Conservation (phyloP, 2,329 filamentous ascomycete genomes). For the Fusarium sterilihyphosum region DNA sequence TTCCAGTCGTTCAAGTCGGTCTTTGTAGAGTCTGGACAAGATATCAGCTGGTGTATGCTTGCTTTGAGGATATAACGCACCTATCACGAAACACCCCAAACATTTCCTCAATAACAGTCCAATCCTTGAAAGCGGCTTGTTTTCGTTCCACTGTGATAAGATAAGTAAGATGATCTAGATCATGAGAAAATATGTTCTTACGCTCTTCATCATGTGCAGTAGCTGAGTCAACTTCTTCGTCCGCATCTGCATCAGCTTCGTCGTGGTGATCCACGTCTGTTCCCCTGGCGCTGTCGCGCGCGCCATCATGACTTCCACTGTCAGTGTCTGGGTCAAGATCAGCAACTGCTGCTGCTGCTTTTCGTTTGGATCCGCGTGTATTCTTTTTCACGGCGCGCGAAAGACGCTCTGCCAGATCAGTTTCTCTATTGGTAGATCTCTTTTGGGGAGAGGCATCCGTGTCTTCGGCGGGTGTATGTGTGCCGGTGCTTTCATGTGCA, state of each 20-base stretch:
- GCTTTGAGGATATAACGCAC: constrained; percentile 55
- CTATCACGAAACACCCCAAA: constrained; percentile 87
- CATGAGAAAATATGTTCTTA: constrained; percentile 46
- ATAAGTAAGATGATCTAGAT: constrained; percentile 35
- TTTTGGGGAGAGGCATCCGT: constrained; percentile 48
- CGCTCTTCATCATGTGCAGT: constrained; percentile 73
- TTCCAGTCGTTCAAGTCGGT: constrained; percentile 84
- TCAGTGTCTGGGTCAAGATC: constrained; percentile 47
- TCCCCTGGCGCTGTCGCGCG: constrained; percentile 48
- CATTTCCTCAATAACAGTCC: constrained; percentile 84
- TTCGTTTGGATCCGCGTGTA: constrained; percentile 55
- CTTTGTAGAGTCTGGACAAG: constrained; percentile 78
- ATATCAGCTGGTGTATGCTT: constrained; percentile 31
- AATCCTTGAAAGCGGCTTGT: constrained; percentile 80
- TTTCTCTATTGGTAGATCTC: constrained; percentile 44
- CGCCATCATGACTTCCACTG: constrained; percentile 47
- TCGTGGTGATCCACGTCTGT: constrained; percentile 59
- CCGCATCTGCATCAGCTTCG: constrained; percentile 65
- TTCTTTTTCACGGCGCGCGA: constrained; percentile 51
- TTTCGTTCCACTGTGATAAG: constrained; percentile 74
- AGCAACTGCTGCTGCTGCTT: constrained; percentile 43
- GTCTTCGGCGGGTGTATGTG: constrained; percentile 59
- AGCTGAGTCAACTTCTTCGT: constrained; percentile 68
- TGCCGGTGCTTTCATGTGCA: constrained; percentile 50
- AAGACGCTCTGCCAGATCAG: constrained; percentile 46